Evolutionary conservation across 768 basidiomycete genomes (phyloP), one percentile per base, ranked within the genome.

Genomic region (Mycena vitilis): DNA sequence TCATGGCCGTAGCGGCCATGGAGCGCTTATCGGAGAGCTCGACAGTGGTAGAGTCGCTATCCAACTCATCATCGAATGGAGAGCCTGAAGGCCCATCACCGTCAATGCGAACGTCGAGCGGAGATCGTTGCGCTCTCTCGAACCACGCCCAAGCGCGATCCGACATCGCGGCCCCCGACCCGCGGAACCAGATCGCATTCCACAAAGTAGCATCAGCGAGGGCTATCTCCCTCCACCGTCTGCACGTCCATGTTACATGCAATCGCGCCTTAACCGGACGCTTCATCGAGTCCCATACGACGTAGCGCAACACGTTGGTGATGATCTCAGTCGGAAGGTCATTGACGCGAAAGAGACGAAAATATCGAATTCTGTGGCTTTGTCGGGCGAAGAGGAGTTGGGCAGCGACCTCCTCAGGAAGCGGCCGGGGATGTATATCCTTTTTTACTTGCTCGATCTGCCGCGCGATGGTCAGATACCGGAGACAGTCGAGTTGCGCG

Each of bases 311-410:
- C 69, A 94, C 89, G 65, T 87, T 84, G 78, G 77, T 79, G 66
- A 93, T 78, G 63, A 93, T 88, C 75, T 94, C 92, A 36, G 81
- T 75, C 2, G 92, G 92, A 5, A 93, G 82, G 38, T 88, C 83
- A 76, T 86, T 86, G 69, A 92, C 79, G 51, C 71, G 67, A 64
- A 72, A 72, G 51, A 58, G 23, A 16, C 71, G 71, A 60, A 68
- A 72, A 51, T 70, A 69, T 58, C 66, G 37, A 66, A 70, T 55
- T 54, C 38, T n/a, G 38, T 69, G 68, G 53, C 60, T 71, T 34
- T 64, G 65, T 8, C 58, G 54, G 38, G 71, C 71, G 48, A 70
- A 70, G 4, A 44, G 0, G 25, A 67, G 72, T 73, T 77, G 75
- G 65, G 74, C 70, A 54, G 65, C 56, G 55, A 72, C 48, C 44